A percentile compares a stretch with the other conserved stretches of the same genome.
Conservation (phyloP, 2,329 filamentous ascomycete species). For the Thermomyces lanuginosus region DNA sequence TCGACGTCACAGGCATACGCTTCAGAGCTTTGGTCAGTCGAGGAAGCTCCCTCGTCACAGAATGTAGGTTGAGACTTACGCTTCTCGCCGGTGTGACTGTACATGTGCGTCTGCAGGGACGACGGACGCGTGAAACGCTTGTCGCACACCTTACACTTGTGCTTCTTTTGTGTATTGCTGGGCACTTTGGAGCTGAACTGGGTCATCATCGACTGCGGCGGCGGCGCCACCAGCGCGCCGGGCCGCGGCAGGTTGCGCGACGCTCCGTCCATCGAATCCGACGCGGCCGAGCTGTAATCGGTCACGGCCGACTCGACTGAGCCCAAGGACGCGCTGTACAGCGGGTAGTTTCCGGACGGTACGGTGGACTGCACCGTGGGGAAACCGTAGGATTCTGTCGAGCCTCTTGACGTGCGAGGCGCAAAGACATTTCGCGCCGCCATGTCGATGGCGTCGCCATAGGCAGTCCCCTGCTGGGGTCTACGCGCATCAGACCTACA, state of each 20-base stretch:
- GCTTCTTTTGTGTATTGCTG: conserved; percentile 94
- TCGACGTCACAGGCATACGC: conserved; percentile 90
- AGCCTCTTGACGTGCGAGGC: conserved; percentile 48
- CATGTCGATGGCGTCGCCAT: conserved; percentile 88
- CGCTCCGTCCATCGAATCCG: conserved; percentile 63
- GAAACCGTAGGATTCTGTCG: conserved; percentile 80
- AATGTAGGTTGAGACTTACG: conserved; percentile 48
- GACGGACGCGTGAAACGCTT: conserved; percentile 92
- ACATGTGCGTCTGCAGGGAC: conserved; percentile 93
- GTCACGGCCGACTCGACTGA: conserved; percentile 61
- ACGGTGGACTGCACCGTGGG: conserved; percentile 79
- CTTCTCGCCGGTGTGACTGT: conserved; percentile 95
- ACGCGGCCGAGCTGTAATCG: conserved; percentile 80
- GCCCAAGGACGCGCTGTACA: conserved; percentile 64
- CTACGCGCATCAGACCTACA: conserved; percentile 19
- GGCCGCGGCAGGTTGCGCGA: conserved; percentile 75
- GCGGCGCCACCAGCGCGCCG: conserved; percentile 48
- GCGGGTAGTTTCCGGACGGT: conserved; percentile 74
- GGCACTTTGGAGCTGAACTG: conserved; percentile 96
- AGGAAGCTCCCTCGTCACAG: not conserved
- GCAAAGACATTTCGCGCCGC: conserved; percentile 81
- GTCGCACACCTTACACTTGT: conserved; percentile 98
- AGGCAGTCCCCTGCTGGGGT: conserved; percentile 41
- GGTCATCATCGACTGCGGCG: conserved; percentile 94
- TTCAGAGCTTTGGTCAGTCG: not conserved